Evolutionary conservation across 2,329 filamentous ascomycete genomes (phyloP), one percentile per base, ranked within the genome.

Genomic region (Pseudopyricularia javanii): DNA sequence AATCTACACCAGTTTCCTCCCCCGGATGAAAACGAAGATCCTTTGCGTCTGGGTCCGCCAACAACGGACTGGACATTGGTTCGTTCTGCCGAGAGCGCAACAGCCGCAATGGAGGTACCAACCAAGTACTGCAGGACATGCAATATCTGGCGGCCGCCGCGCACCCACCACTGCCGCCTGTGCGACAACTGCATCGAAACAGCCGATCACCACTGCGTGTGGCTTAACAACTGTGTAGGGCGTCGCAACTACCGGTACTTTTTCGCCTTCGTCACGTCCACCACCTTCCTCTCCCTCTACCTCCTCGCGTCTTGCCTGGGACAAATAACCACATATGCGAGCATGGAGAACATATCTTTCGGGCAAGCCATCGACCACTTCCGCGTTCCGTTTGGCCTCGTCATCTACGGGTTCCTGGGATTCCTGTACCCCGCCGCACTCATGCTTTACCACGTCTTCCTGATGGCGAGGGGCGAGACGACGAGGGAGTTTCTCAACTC

Each of bases 81-180:
- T 60, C 87, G 91, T 62, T 88, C 89, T 9, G 80, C 85, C 35
- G 85, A 84, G 55, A 82, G 74, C 40, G 74, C 80, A 9, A 86
- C 87, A 32, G 86, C 90, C 8, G 91, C 91, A 6, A 96, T 98
- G 88, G 93, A 98, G 66, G 91, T 98, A 2, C 93, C 93, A 0
- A 91, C 91, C 56, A 97, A 98, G 70, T 96, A 95, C 70, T 98
- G 93, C 78, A 91, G 91, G 65, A 95, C 91, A 17, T 98, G 93
- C 74, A 90, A 90, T 63, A 91, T 98, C 59, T 98, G 93, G 93
- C 86, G 93, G 2, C 93, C 93, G 34, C 91, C 91, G 28, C 87
- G 93, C 54, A 90, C 89, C 54, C 94, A 98, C 64, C 93, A 98
- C 70, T 98, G 93, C 69, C 87, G 93, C 54, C 79, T 95, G 28